Conservation (phyloP, 176 grass and related monocot genomes). For the barley (Hordeum vulgare) region DNA sequence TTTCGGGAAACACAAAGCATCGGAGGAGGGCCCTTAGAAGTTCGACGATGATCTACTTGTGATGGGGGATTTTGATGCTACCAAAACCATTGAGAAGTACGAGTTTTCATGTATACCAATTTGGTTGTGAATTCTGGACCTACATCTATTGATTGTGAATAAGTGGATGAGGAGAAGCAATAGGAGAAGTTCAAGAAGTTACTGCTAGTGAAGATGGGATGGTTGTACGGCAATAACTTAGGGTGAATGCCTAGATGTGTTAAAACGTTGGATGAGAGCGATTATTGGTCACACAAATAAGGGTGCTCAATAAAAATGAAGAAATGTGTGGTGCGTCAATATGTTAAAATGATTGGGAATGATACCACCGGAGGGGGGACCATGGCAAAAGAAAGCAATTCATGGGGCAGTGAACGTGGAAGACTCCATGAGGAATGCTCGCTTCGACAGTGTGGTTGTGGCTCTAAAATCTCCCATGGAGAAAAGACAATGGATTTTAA, state of each 20-base stretch:
- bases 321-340: background rate
- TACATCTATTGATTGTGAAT: too few relatives aligned
- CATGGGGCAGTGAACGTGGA: background rate
- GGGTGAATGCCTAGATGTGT: background rate
- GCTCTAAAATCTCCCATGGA: background rate
- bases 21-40: too few relatives aligned
- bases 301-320: background rate
- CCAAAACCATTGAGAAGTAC: too few relatives aligned
- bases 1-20: too few relatives aligned
- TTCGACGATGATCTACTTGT: too few relatives aligned
- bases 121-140: too few relatives aligned
- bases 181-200: too few relatives aligned
- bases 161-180: too few relatives aligned
- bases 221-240: background rate
- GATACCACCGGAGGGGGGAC: background rate
- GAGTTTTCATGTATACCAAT: too few relatives aligned
- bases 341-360: background rate
- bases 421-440: background rate
- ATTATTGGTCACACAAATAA: background rate
- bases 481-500: background rate
- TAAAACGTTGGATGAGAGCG: background rate
- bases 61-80: too few relatives aligned
- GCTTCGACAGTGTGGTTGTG: background rate
- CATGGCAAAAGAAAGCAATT: background rate
- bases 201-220: too few relatives aligned